These are phyloP conservation scores for Camellia granthamiana DNA, from an alignment of 148 eudicot genomes.

Conservation along the genomic window DNA sequence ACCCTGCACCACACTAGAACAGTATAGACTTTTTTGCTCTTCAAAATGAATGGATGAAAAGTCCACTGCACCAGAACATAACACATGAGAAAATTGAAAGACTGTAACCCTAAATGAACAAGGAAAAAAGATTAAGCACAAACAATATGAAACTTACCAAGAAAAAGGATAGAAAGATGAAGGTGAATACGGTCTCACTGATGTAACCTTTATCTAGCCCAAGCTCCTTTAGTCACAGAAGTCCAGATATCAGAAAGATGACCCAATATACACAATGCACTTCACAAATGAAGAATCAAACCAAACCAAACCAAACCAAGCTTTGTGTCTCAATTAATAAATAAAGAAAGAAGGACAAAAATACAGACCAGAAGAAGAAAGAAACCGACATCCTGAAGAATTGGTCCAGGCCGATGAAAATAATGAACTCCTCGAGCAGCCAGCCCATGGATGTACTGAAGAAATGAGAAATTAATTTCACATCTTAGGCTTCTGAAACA, in stretches of 20 bases:
- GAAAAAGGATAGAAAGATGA: conserved; percentile 70
- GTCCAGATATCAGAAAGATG: neutral
- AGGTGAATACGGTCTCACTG: conserved; percentile 79
- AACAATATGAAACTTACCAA: conserved; percentile 46
- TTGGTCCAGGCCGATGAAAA: conserved; percentile 89
- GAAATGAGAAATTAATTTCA: conserved; percentile 1
- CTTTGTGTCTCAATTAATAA: neutral
- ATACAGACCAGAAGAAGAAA: conserved; percentile 80
- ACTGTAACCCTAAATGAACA: neutral
- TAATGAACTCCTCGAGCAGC: conserved; percentile 99
- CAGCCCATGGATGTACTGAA: conserved; percentile 90
- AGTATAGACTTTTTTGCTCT: conserved; percentile 91
- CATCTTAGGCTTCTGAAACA: neutral
- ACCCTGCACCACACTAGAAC: conserved; percentile 99
- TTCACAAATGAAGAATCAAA: neutral
- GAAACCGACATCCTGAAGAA: conserved; percentile 88
- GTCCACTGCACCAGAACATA: conserved; percentile 75
- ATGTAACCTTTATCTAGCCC: conserved; percentile 85
- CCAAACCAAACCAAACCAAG: too few species aligned
- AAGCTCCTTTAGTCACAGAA: conserved; percentile 60
- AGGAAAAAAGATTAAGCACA: neutral
- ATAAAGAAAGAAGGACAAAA: neutral
- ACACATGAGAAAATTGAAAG: neutral
- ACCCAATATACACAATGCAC: neutral
- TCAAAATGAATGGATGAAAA: conserved; percentile 91